Evolutionary conservation across 169 alveolate species (phyloP).

Genomic region (Plasmodium gallinaceum): DNA sequence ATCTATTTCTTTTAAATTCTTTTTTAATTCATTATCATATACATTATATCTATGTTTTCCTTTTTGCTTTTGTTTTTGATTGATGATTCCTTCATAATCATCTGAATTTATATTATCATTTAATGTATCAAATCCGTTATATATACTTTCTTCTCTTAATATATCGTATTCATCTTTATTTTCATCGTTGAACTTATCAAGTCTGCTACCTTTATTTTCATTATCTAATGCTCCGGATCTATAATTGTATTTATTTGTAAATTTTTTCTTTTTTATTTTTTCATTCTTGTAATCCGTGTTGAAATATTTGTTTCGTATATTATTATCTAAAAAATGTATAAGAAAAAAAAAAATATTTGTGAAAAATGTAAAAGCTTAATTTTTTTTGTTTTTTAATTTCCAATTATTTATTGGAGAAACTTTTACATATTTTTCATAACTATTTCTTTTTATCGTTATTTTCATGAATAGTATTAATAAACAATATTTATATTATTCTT

Average conservation of each 20-base stretch:
- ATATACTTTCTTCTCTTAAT: conserved; percentile 13
- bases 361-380: background rate
- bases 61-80: conserved; percentile 9
- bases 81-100: background rate
- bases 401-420: background rate
- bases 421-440: background rate
- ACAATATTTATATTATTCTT: no score
- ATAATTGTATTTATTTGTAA: conserved; percentile 23
- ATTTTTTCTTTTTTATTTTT: background rate
- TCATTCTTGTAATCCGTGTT: conserved; percentile 32
- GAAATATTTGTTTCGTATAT: conserved; percentile 12
- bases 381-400: background rate
- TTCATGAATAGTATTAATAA: no score
- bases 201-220: conserved; percentile 5
- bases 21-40: conserved; percentile 49
- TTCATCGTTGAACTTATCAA: background rate
- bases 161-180: conserved; percentile 16
- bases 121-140: background rate
- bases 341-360: background rate
- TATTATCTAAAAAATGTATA: conserved; percentile 28
- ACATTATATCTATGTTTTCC: conserved; percentile 69
- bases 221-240: conserved; percentile 18
- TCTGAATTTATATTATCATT: background rate
- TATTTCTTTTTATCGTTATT: no score
- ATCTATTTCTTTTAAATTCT: conserved; percentile 35